These are phyloP conservation scores for Pythium sukuiense DNA, from an alignment of 352 stramenopile genomes.

Conservation along the genomic window DNA sequence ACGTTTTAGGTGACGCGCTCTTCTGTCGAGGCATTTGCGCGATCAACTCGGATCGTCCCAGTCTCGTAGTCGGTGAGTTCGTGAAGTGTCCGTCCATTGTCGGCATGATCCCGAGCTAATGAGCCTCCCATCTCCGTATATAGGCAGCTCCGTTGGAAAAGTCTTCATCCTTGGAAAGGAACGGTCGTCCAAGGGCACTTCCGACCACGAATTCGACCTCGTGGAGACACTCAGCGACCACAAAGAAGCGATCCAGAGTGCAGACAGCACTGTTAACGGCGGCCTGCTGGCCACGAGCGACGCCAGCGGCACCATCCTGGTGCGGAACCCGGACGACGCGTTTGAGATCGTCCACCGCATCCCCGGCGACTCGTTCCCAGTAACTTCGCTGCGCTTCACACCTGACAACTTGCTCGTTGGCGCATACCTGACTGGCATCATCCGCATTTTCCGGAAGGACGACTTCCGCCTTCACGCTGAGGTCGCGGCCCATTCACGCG, in stretches of 20 bases:
- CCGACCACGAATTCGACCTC: slow-evolving; percentile 56
- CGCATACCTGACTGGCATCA: slow-evolving; percentile 55
- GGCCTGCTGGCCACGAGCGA: slow-evolving; percentile 57
- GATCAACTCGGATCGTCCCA: slow-evolving; percentile 45
- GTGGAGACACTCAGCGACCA: slow-evolving; percentile 57
- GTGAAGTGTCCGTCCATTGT: neutral
- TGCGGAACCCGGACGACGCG: slow-evolving; percentile 48
- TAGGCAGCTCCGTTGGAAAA: slow-evolving; percentile 60
- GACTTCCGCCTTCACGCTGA: slow-evolving; percentile 57
- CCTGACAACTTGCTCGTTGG: slow-evolving; percentile 52
- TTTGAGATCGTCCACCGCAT: slow-evolving; percentile 72
- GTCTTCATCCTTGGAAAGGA: slow-evolving; percentile 61
- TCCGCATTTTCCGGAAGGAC: slow-evolving; percentile 58
- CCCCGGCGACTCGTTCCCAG: slow-evolving; percentile 39
- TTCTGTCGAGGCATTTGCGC: slow-evolving; percentile 69
- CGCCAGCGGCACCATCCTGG: slow-evolving; percentile 53
- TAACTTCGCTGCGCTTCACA: slow-evolving; percentile 56
- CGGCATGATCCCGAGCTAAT: neutral
- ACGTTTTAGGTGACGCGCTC: slow-evolving; percentile 34
- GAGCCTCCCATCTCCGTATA: neutral
- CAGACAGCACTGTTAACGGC: slow-evolving; percentile 46
- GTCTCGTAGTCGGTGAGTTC: slow-evolving; percentile 48
- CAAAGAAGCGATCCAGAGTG: slow-evolving; percentile 54
- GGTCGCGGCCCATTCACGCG: slow-evolving; percentile 66
- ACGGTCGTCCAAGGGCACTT: slow-evolving; percentile 43